Base-by-base conservation (phyloP, 305 asterid species). In the Caryopteris hybrid region DNA sequence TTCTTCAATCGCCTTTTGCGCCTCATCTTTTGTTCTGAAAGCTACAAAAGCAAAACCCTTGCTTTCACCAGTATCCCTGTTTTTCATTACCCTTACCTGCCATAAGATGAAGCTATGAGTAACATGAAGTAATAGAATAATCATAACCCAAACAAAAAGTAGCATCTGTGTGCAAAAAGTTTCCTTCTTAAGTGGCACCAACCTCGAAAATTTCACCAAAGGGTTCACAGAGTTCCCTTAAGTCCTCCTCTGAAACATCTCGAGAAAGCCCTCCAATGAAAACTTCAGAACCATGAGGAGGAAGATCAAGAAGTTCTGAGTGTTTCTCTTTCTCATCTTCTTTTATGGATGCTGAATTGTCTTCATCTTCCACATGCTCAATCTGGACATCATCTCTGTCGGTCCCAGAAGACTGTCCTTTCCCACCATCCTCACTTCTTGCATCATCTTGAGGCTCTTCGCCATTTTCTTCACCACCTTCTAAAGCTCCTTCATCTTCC, bases 41-140 rank as follows among this genome's bases (percentile, higher is more conserved):
- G 93, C 96, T 55, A 90, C 98, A 84, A 92, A 92, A 66, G 98
- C 95, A 80, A 90, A 90, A 52, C 98, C 98, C 81, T 90, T 92
- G 81, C 94, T 85, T 85, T 92, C 97, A 62, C 97, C 97, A 58
- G 97, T 92, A 77, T 88, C 97, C 80, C 86, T 85, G 77, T 92
- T 92, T 77, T 83, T 88, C 94, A 90, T 74, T 52, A 92, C 79
- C 73, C 96, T 85, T 63, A 92, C 73, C 98, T 92, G 97, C 79
- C 69, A 81, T 62, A 74, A 25, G 61, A 68, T 38, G 69, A 74
- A 70, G 59, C 59, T 41, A 67, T 68, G 60, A 74, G 72, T 65
- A 41, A 55, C 29, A n/a, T 29, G 54, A 43, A 42, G 38, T 55
- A 51, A 74, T 18, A 66, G 58, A 56, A 57, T 3, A 69, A 53